Percentiles rank a stretch among this genome's conserved stretches.
Evolutionary conservation across 169 alveolate genomes (phyloP).

Genomic region (Plasmodium blacklocki): DNA sequence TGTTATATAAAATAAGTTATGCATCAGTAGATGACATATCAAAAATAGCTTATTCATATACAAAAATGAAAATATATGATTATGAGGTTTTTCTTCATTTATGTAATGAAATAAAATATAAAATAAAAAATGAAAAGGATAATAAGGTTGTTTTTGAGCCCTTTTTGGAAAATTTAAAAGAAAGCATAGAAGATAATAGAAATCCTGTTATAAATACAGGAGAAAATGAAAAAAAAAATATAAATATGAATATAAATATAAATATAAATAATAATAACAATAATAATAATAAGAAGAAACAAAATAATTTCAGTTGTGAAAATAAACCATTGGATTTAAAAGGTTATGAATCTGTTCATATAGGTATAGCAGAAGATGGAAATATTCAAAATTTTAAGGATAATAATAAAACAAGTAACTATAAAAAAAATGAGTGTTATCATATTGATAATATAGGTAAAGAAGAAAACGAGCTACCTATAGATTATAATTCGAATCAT

Average conservation of each 20-base stretch:
- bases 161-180: neutral
- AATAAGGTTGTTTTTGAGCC: neutral
- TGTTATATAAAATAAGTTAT: slow-evolving; percentile 69
- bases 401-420: neutral
- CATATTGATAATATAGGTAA: neutral
- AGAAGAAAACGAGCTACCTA: neutral
- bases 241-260: neutral
- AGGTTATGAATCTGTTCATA: neutral
- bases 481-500: too few species aligned
- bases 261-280: neutral
- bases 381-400: neutral
- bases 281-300: neutral
- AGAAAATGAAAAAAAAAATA: neutral
- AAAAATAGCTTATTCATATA: slow-evolving; percentile 67
- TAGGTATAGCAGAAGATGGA: neutral
- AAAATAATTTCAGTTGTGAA: neutral
- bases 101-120: slow-evolving; percentile 66
- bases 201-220: too few species aligned
- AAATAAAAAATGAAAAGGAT: slow-evolving; percentile 14
- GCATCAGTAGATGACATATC: slow-evolving; percentile 52
- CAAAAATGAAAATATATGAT: slow-evolving; percentile 73
- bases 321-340: neutral
- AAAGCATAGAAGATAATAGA: neutral
- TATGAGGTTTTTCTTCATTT: slow-evolving; percentile 75
- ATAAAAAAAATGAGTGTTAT: neutral